Conservation (phyloP, 345 rosid species). For the Limnanthes douglasii region DNA sequence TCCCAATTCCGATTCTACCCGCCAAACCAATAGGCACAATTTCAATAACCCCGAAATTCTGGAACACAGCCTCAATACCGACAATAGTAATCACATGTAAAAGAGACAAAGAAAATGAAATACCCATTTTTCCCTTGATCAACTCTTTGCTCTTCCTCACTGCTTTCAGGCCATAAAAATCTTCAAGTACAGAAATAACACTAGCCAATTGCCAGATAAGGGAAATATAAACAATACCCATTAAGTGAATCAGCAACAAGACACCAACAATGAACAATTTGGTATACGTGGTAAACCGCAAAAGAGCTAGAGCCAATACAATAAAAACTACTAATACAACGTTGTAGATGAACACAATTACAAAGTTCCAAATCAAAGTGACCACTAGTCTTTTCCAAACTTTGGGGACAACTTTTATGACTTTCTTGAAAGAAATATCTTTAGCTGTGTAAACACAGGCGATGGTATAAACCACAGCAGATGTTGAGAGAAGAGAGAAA, state of each 20-base stretch:
- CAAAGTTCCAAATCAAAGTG: slow-evolving; percentile 65
- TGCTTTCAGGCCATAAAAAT: slow-evolving; percentile 49
- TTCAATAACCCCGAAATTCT: slow-evolving; percentile 6
- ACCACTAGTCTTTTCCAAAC: slow-evolving; percentile 69
- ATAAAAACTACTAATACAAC: slow-evolving; percentile 23
- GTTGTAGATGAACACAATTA: slow-evolving; percentile 61
- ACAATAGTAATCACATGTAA: no score
- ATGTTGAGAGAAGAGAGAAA: slow-evolving; percentile 91
- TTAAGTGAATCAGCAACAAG: no score
- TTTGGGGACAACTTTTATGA: slow-evolving; percentile 73
- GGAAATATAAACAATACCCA: slow-evolving; percentile 76
- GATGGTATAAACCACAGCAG: slow-evolving; percentile 90
- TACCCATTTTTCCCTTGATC: slow-evolving; percentile 47
- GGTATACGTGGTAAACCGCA: slow-evolving; percentile 21
- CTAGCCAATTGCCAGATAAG: slow-evolving; percentile 95
- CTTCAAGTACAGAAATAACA: slow-evolving; percentile 84
- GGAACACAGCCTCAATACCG: slow-evolving; percentile 9
- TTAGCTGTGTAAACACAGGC: slow-evolving; percentile 82
- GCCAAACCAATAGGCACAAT: no score
- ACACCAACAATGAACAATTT: slow-evolving; percentile 30
- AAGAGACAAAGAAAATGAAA: slow-evolving; percentile 50
- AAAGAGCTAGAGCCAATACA: slow-evolving; percentile 31
- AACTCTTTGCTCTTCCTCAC: slow-evolving; percentile 89
- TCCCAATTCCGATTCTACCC: no score
- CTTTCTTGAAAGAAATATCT: slow-evolving; percentile 64